Evolutionary conservation across 441 rosid genomes (phyloP).

Genomic region (Euphorbia celastroides): DNA sequence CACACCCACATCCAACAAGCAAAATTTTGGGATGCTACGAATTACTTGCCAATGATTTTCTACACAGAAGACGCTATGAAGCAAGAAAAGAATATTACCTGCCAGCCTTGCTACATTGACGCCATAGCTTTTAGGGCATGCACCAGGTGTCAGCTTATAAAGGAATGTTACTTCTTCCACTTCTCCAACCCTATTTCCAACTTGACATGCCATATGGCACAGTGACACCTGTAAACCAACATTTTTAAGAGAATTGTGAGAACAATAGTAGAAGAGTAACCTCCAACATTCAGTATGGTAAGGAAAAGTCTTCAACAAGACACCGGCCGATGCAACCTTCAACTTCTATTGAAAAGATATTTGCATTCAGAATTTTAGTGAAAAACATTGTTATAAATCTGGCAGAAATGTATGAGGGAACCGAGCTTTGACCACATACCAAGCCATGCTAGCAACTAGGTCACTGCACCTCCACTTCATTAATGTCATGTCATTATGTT

Average conservation of each 20-base stretch:
- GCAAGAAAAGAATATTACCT: conserved; percentile 37
- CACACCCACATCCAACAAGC: not conserved
- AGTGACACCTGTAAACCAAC: conserved; percentile 58
- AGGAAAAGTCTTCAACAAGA: not conserved
- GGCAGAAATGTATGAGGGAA: not conserved
- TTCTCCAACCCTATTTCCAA: conserved; percentile 62
- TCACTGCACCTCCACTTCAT: not conserved
- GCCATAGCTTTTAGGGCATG: conserved; percentile 98
- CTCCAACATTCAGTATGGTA: not conserved
- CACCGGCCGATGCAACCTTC: too few species aligned
- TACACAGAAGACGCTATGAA: conserved; percentile 1
- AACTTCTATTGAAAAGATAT: too few species aligned
- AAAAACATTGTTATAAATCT: not conserved
- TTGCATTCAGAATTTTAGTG: not conserved
- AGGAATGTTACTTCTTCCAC: conserved; percentile 90
- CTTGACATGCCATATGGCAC: conserved; percentile 93
- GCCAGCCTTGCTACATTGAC: conserved; percentile 97
- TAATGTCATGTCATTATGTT: not conserved
- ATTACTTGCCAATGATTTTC: not conserved
- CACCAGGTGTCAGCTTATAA: conserved; percentile 70
- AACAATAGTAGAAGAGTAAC: not conserved
- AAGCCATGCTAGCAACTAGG: not conserved
- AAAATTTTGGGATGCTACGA: not conserved
- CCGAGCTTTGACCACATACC: too few species aligned
- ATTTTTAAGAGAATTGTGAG: not conserved